Evolutionary conservation across 1,139 yeast genomes (phyloP).

Genomic region (Candida tunisiensis): DNA sequence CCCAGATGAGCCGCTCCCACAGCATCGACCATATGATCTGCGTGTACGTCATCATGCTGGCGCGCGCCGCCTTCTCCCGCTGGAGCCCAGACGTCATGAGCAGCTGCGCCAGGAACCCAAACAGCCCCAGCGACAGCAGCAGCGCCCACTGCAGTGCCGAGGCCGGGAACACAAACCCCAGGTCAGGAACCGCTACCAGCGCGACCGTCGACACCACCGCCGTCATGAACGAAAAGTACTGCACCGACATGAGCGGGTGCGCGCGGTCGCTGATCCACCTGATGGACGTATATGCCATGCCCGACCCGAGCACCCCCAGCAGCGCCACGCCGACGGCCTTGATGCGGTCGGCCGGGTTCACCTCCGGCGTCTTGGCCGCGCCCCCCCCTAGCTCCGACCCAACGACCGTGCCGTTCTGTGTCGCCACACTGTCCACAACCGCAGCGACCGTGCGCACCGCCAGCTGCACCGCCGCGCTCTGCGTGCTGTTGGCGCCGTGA

Average conservation of each 20-base stretch:
- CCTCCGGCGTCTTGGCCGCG: no score
- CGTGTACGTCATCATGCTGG: conserved; percentile 57
- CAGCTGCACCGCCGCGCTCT: no score
- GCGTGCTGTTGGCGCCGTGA: neutral
- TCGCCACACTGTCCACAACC: no score
- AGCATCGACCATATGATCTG: conserved; percentile 66
- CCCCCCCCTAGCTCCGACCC: no score
- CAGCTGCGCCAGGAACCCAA: conserved; percentile 74
- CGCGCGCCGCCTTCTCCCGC: conserved; percentile 64
- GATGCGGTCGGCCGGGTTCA: conserved; percentile 20
- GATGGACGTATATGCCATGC: conserved; percentile 52
- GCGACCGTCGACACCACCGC: conserved; percentile 38
- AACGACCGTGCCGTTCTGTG: no score
- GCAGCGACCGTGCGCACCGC: no score
- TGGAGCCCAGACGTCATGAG: conserved; percentile 72
- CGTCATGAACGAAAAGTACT: conserved; percentile 53
- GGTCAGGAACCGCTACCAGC: conserved; percentile 20
- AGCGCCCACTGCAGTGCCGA: conserved; percentile 47
- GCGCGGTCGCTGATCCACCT: conserved; percentile 62
- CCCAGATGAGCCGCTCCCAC: conserved; percentile 60
- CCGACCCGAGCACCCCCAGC: conserved; percentile 55
- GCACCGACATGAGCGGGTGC: conserved; percentile 66
- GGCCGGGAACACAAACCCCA: conserved; percentile 40
- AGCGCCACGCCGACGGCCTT: conserved; percentile 51
- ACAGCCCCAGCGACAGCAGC: conserved; percentile 43